Conservation (phyloP, 2,329 filamentous ascomycete species). For the Penicillium sp. region DNA sequence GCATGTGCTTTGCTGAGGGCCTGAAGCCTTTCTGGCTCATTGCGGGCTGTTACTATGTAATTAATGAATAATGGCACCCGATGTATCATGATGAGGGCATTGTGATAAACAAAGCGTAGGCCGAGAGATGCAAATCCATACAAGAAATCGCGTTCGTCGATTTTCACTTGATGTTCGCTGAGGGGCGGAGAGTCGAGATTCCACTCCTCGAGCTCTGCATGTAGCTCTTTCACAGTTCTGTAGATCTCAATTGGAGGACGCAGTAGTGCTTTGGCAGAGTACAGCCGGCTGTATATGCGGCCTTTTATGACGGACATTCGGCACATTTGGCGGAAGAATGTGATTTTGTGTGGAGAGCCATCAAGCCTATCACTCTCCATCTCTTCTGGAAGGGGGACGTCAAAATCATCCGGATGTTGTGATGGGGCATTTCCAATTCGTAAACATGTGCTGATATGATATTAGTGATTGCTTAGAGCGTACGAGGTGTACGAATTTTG, state of each 20-base stretch:
- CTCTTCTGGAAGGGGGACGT: slow-evolving; percentile 85
- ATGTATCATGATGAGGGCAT: slow-evolving; percentile 92
- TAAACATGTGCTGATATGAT: slow-evolving; percentile 58
- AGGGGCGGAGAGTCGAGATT: slow-evolving; percentile 86
- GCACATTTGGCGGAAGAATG: slow-evolving; percentile 90
- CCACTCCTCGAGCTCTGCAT: slow-evolving; percentile 84
- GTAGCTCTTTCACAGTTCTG: slow-evolving; percentile 86
- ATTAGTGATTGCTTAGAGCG: neutral
- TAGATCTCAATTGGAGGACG: slow-evolving; percentile 78
- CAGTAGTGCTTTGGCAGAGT: slow-evolving; percentile 83
- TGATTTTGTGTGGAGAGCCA: slow-evolving; percentile 79
- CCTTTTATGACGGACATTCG: slow-evolving; percentile 86
- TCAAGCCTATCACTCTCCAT: slow-evolving; percentile 87
- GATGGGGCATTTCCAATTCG: slow-evolving; percentile 66
- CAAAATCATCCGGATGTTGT: slow-evolving; percentile 78
- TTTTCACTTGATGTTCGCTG: slow-evolving; percentile 85
- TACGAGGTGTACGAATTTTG: neutral
- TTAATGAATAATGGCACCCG: slow-evolving; percentile 93
- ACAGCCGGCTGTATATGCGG: slow-evolving; percentile 84
- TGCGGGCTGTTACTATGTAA: slow-evolving; percentile 77
- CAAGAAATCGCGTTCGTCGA: slow-evolving; percentile 81
- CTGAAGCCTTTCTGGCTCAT: slow-evolving; percentile 38
- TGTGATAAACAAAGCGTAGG: slow-evolving; percentile 92
- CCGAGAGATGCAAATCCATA: slow-evolving; percentile 87
- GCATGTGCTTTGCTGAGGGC: slow-evolving; percentile 78